phyloP scores from a whole-genome alignment of 1,284 basidiomycete species.

The Tranzscheliella williamsii region DNA sequence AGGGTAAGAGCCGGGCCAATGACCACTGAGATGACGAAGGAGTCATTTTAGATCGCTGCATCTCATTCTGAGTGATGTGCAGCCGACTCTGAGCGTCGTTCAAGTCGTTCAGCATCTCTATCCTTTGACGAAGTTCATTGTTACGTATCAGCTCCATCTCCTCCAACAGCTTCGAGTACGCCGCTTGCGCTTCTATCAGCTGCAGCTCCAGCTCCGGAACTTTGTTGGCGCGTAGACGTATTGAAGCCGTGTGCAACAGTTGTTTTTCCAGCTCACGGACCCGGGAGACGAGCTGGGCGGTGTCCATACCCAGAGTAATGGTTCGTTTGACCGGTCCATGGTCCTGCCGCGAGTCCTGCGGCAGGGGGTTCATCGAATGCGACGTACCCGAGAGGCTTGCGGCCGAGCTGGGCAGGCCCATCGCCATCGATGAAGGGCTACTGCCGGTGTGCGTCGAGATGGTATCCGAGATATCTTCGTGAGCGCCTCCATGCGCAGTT shows the following conservation, averaged over 20 bases:
- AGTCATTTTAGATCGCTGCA: too few species aligned
- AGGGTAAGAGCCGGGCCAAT: too few species aligned
- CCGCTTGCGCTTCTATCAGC: slow-evolving; percentile 21
- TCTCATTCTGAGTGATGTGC: slow-evolving; percentile 18
- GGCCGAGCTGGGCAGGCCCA: slow-evolving; percentile 19
- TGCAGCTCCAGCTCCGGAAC: slow-evolving; percentile 27
- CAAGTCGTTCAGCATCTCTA: slow-evolving; percentile 43
- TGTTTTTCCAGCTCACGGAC: slow-evolving; percentile 42
- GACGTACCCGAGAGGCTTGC: slow-evolving; percentile 10
- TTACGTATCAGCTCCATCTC: slow-evolving; percentile 27
- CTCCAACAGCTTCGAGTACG: slow-evolving; percentile 17
- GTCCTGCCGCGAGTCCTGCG: background rate
- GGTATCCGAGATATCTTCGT: slow-evolving; percentile 7
- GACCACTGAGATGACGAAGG: too few species aligned
- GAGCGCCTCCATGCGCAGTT: background rate
- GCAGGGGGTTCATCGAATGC: slow-evolving; percentile 1
- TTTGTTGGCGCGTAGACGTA: slow-evolving; percentile 23
- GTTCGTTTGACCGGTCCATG: slow-evolving; percentile 30
- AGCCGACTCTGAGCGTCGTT: slow-evolving; percentile 26
- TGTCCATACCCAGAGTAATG: slow-evolving; percentile 50
- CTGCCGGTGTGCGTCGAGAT: slow-evolving; percentile 16
- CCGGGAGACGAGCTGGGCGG: slow-evolving; percentile 19
- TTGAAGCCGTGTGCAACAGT: slow-evolving; percentile 18
- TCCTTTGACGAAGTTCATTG: slow-evolving; percentile 22
- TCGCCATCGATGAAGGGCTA: slow-evolving; percentile 20